Conservation (phyloP, 768 basidiomycete genomes). For the Piloderma croceum region DNA sequence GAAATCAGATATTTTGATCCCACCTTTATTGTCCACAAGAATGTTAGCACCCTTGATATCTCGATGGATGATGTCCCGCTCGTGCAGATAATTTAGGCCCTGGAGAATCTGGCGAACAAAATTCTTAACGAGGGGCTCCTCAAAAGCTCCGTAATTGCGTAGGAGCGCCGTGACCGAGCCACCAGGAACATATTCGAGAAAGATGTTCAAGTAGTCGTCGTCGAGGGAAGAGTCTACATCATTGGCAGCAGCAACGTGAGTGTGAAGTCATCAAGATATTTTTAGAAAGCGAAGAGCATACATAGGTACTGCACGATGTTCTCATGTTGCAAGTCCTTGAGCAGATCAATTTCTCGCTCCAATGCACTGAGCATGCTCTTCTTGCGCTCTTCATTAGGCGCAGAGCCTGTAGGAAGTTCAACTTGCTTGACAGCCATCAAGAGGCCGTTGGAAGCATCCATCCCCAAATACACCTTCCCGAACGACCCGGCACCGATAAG, state of each 20-base stretch:
- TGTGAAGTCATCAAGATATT: neutral
- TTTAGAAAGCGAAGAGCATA: slow-evolving; percentile 31
- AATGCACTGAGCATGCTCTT: slow-evolving; percentile 88
- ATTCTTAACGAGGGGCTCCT: slow-evolving; percentile 85
- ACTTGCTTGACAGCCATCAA: slow-evolving; percentile 99
- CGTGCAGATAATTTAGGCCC: slow-evolving; percentile 87
- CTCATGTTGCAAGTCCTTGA: slow-evolving; percentile 88
- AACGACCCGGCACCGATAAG: slow-evolving; percentile 94
- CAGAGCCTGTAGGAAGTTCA: slow-evolving; percentile 79
- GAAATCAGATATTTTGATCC: slow-evolving; percentile 95
- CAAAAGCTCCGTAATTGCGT: slow-evolving; percentile 90
- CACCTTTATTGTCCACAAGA: slow-evolving; percentile 95
- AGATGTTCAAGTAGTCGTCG: slow-evolving; percentile 88
- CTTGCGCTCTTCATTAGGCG: slow-evolving; percentile 82
- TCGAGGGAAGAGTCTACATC: slow-evolving; percentile 86
- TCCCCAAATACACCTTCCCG: slow-evolving; percentile 91
- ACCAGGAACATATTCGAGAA: slow-evolving; percentile 94
- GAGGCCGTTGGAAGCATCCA: slow-evolving; percentile 86
- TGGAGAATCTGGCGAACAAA: slow-evolving; percentile 89
- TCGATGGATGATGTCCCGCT: slow-evolving; percentile 91
- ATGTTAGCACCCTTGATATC: slow-evolving; percentile 99
- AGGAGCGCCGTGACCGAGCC: slow-evolving; percentile 89
- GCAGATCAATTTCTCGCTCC: slow-evolving; percentile 89
- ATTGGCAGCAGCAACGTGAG: neutral
- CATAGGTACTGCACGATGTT: slow-evolving; percentile 99